These are phyloP conservation scores for Pachyrhizus erosus DNA, from an alignment of 306 rosid genomes.

Conservation along the genomic window DNA sequence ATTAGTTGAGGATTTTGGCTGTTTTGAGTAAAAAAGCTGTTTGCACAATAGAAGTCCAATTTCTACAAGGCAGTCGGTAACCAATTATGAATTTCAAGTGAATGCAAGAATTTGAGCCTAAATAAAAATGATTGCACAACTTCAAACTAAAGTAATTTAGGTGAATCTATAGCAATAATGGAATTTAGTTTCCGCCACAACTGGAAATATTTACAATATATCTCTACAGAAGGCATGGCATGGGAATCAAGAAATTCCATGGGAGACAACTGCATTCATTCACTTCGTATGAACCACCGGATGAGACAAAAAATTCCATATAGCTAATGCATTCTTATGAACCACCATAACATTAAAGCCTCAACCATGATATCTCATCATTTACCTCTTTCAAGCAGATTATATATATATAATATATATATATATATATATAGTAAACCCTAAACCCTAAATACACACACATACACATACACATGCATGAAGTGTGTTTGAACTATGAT, in stretches of 20 bases:
- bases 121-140: slow-evolving; percentile 17
- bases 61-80: no score
- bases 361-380: not conserved
- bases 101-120: not conserved
- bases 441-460: no score
- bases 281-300: not conserved
- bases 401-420: not conserved
- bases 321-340: not conserved
- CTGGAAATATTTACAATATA: not conserved
- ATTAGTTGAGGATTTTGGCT: no score
- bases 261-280: no score
- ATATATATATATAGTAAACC: no score
- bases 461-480: not conserved
- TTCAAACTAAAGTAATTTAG: not conserved
- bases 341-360: not conserved
- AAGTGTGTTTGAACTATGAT: not conserved
- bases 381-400: not conserved
- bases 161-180: not conserved
- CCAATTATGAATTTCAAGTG: slow-evolving; percentile 5
- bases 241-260: not conserved
- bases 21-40: no score
- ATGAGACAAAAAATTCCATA: not conserved
- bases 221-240: not conserved
- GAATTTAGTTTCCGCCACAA: slow-evolving; percentile 16
- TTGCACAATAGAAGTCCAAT: no score